Conservation (phyloP, 108 stramenopile genomes). For the Fragilariopsis cylindrus region DNA sequence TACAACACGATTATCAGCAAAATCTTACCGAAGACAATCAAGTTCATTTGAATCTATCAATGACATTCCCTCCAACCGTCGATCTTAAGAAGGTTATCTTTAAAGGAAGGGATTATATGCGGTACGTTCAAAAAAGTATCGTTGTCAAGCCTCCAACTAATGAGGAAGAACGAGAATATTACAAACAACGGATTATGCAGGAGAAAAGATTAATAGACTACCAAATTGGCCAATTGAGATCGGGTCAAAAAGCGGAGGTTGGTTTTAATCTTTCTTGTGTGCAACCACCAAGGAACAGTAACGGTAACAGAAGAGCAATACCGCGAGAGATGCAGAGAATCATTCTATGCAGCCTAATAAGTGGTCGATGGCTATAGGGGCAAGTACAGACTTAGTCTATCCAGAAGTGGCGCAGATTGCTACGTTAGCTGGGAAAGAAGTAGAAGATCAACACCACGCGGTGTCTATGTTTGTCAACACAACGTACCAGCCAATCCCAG, state of each 20-base stretch:
- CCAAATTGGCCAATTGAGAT: constrained; percentile 33
- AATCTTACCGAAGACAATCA: constrained; percentile 33
- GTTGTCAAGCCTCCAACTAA: neutral
- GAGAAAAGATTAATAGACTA: constrained; percentile 36
- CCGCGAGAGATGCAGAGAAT: neutral
- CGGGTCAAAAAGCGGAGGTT: constrained; percentile 33
- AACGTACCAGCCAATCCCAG: constrained; percentile 32
- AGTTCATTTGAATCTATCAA: constrained; percentile 28
- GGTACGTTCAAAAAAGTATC: constrained; percentile 13
- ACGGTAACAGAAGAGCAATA: neutral
- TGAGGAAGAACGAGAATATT: constrained; percentile 24
- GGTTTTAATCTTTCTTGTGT: constrained; percentile 36
- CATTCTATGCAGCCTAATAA: constrained; percentile 17
- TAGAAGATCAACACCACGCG: constrained; percentile 17
- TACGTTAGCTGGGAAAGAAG: constrained; percentile 22
- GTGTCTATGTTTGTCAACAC: constrained; percentile 36
- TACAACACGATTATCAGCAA: constrained; percentile 41
- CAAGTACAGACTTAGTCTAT: constrained; percentile 30
- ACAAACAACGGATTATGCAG: constrained; percentile 19
- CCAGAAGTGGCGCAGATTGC: constrained; percentile 26
- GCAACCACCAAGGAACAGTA: neutral
- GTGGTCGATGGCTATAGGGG: constrained; percentile 44
- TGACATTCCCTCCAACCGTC: constrained; percentile 35
- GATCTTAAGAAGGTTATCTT: constrained; percentile 21
- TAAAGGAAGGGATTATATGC: constrained; percentile 25